phyloP scores from a whole-genome alignment of 345 rosid genomes.

The Angophora floribunda region DNA sequence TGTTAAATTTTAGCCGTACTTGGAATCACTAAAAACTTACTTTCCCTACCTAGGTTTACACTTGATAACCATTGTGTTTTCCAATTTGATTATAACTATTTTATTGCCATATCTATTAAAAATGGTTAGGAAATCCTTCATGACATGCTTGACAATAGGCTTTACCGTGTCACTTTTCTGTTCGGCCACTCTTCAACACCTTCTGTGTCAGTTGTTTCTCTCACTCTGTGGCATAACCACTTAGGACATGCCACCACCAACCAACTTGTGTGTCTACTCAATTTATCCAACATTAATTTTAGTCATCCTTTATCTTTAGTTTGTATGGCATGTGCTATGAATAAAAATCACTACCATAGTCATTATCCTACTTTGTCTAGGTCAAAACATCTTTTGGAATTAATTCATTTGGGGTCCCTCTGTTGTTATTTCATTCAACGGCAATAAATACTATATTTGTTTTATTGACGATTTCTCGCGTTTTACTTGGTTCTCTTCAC shows the following conservation, averaged over 20 bases:
- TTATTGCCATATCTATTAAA: too few species aligned
- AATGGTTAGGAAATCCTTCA: too few species aligned
- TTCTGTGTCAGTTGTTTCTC: not conserved
- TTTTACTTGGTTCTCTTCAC: not conserved
- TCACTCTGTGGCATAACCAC: not conserved
- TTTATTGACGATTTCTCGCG: not conserved
- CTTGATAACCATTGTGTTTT: too few species aligned
- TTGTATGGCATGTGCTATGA: not conserved
- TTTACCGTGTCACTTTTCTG: not conserved
- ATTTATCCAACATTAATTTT: not conserved
- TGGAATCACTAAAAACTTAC: too few species aligned
- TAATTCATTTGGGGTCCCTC: not conserved
- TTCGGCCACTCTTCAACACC: not conserved
- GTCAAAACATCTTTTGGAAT: not conserved
- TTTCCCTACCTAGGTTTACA: too few species aligned
- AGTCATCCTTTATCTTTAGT: not conserved
- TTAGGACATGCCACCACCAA: not conserved
- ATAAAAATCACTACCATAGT: not conserved
- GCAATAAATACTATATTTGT: not conserved
- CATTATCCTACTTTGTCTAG: not conserved
- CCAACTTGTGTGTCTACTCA: not conserved
- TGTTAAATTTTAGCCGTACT: too few species aligned
- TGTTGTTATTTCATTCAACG: not conserved
- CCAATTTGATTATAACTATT: too few species aligned
- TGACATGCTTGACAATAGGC: not conserved